Conservation (phyloP, 2,329 filamentous ascomycete species). For the Fusarium xyrophilum region DNA sequence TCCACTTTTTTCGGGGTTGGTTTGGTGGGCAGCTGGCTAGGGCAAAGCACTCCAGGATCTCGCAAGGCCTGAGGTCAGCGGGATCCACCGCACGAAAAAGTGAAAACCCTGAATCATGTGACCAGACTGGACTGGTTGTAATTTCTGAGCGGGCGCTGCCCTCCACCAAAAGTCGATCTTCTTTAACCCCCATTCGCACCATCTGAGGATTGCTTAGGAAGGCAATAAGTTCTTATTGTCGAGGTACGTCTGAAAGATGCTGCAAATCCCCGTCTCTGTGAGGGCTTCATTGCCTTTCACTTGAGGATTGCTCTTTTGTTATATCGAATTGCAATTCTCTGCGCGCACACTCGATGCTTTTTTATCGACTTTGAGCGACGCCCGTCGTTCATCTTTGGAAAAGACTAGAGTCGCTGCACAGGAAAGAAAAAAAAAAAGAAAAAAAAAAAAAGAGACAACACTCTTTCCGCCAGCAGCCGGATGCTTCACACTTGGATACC, state of each 20-base stretch:
- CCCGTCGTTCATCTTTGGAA: conserved; percentile 1
- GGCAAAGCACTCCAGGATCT: conserved; percentile 20
- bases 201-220: conserved; percentile 69
- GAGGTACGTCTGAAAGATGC: conserved; percentile 67
- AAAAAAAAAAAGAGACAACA: background rate
- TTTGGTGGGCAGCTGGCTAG: conserved; percentile 25
- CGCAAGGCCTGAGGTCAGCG: background rate
- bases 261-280: conserved; percentile 45
- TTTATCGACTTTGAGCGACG: conserved; percentile 12
- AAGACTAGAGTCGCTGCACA: conserved; percentile 11
- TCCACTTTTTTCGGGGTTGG: conserved; percentile 26
- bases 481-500: conserved; percentile 11
- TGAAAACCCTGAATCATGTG: conserved; percentile 45
- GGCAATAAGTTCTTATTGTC: conserved; percentile 65
- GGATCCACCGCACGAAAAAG: background rate
- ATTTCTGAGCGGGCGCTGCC: conserved; percentile 44
- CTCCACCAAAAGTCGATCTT: conserved; percentile 40
- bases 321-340: conserved; percentile 12
- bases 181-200: conserved; percentile 49
- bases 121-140: conserved; percentile 21
- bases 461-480: background rate
- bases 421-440: too few relatives aligned
- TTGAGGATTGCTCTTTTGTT: conserved; percentile 41
- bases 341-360: conserved; percentile 20
- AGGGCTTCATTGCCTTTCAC: conserved; percentile 43